These are phyloP conservation scores for Piper longum DNA, from an alignment of 164 flowering plant genomes.

Conservation along the genomic window DNA sequence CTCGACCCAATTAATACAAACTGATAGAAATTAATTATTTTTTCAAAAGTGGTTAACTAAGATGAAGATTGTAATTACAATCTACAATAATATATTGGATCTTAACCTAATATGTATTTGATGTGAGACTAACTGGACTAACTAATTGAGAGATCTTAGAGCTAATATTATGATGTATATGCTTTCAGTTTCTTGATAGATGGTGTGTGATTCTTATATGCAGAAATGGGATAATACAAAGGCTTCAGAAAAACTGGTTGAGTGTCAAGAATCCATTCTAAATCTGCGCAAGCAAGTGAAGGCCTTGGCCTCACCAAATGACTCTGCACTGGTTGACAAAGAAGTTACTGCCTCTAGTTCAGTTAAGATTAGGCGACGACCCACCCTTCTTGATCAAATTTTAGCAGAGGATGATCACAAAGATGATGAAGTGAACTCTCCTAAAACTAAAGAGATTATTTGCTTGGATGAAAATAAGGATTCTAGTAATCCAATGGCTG, in stretches of 20 bases:
- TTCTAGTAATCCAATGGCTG: conserved; percentile 4
- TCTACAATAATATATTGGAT: too few relatives aligned
- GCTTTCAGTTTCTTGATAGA: not conserved
- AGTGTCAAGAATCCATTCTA: conserved; percentile 48
- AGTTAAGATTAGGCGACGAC: conserved; percentile 16
- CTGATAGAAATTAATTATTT: too few relatives aligned
- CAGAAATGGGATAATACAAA: conserved; percentile 70
- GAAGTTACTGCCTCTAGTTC: conserved; percentile 13
- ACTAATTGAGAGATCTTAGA: not conserved
- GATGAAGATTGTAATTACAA: too few relatives aligned
- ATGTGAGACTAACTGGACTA: not conserved
- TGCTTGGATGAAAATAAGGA: conserved; percentile 16
- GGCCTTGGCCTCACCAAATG: conserved; percentile 37
- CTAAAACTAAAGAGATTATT: conserved; percentile 24
- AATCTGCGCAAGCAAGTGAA: conserved; percentile 55
- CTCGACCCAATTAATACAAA: too few relatives aligned
- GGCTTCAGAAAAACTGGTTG: conserved; percentile 58
- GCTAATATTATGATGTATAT: not conserved
- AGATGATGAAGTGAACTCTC: conserved; percentile 19
- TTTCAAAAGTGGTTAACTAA: too few relatives aligned
- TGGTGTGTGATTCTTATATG: conserved; percentile 3
- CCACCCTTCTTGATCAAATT: conserved; percentile 60
- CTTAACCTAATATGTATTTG: too few relatives aligned
- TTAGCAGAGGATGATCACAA: conserved; percentile 38
- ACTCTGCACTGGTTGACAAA: conserved; percentile 20